Evolutionary conservation across 202 grass and related monocot species (phyloP), one percentile per base, ranked within the genome.

Genomic region (Panicum hallii): DNA sequence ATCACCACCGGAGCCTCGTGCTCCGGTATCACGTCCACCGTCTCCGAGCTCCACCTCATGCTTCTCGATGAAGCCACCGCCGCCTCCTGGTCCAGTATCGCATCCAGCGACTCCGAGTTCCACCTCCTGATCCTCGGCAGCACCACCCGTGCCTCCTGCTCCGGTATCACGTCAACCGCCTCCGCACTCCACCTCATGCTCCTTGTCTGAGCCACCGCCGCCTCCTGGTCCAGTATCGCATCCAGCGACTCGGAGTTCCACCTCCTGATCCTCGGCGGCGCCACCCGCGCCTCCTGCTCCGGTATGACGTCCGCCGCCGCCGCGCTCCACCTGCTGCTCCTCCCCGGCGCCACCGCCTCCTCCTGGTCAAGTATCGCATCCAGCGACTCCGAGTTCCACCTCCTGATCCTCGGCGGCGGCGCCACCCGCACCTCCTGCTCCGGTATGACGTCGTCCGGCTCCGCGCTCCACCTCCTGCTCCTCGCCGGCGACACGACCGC

Each of bases 391-490:
- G 71, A 53, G 9, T 38, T 53, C 71, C 71, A 74, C 28, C 70
- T 36, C 16, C 47, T 73, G 15, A 34, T 50, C 28, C 70, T 53
- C 15, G 47, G 0, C 45, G 23, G 46, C 7, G 49, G 28, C 54
- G 70, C 64, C 30, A 74, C 56, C 13, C 72, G 45, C 41, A 23
- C 66, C 42, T 86, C 34, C 46, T 71, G 75, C 12, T 90, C 84
- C 16, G 11, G 84, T 28, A 73, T 36, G 28, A 42, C 83, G 0
- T 79, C 81, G 2, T 82, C 4, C 1, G 54, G 36, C 73, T 74
- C 87, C 7, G 86, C 41, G 63, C 82, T 94, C 84, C 92, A 87
- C 57, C 67, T 85, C 71, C 82, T 72, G 70, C 90, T 87, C 87
- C 90, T 88, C 22, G 62, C 67, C 40, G 67, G 80, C 45, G 48